These are phyloP conservation scores for Hamamelis virginiana DNA, from an alignment of 164 flowering plant species.

Conservation along the genomic window DNA sequence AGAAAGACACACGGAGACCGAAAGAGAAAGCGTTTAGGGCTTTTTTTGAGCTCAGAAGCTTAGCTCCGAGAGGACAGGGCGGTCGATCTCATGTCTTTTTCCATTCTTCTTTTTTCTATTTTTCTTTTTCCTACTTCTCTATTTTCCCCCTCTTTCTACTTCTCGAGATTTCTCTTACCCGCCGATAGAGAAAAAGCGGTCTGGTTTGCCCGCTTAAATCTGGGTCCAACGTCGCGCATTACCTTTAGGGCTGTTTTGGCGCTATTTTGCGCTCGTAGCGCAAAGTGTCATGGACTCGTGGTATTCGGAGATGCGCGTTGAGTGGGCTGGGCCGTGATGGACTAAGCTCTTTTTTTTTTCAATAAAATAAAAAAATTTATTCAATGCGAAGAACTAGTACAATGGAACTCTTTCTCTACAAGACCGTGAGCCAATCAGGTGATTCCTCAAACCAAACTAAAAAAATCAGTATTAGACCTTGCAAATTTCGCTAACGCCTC, in stretches of 20 bases:
- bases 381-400: too few relatives aligned
- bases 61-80: neutral
- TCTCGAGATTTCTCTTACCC: too few relatives aligned
- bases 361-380: too few relatives aligned
- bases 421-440: too few relatives aligned
- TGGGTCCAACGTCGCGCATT: constrained; percentile 23
- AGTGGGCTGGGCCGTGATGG: neutral
- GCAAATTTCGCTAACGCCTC: too few relatives aligned
- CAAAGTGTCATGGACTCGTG: neutral
- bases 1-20: neutral
- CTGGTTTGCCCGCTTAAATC: constrained; percentile 14
- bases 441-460: too few relatives aligned
- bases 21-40: neutral
- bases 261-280: constrained; percentile 8
- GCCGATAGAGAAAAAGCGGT: constrained; percentile 13
- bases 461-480: too few relatives aligned
- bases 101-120: too few relatives aligned
- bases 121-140: too few relatives aligned
- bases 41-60: neutral
- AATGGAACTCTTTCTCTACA: too few relatives aligned
- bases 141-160: too few relatives aligned
- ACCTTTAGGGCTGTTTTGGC: neutral
- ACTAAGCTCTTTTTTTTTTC: neutral
- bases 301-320: neutral
- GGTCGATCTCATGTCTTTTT: neutral